Evolutionary conservation across 352 stramenopile genomes (phyloP).

Genomic region (Pythium aquatile): DNA sequence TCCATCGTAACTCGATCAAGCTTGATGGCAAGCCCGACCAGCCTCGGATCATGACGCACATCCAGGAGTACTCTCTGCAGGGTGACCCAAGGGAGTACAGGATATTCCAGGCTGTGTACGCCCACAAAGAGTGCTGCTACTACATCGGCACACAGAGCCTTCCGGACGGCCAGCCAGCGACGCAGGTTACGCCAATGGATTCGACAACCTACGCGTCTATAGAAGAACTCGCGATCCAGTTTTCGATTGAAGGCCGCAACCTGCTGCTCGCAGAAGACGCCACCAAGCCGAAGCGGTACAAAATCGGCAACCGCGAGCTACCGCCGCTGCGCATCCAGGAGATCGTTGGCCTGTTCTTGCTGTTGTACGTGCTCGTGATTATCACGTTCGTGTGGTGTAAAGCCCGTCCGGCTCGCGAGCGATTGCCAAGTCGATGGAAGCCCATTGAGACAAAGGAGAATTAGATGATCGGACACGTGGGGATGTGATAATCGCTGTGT

Average conservation of each 20-base stretch:
- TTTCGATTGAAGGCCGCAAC: slow-evolving; percentile 67
- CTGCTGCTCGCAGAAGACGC: slow-evolving; percentile 51
- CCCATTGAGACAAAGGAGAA: slow-evolving; percentile 72
- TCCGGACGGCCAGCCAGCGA: slow-evolving; percentile 60
- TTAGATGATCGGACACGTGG: slow-evolving; percentile 22
- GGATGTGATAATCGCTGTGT: not conserved
- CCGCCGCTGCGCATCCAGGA: slow-evolving; percentile 40
- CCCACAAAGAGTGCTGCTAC: slow-evolving; percentile 85
- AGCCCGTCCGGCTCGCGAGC: slow-evolving; percentile 60
- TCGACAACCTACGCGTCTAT: slow-evolving; percentile 76
- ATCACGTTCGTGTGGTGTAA: slow-evolving; percentile 81
- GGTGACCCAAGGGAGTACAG: slow-evolving; percentile 71
- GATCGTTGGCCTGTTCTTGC: slow-evolving; percentile 64
- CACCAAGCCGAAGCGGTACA: slow-evolving; percentile 16
- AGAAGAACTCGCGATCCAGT: slow-evolving; percentile 77
- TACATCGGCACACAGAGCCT: slow-evolving; percentile 78
- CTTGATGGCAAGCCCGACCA: slow-evolving; percentile 66
- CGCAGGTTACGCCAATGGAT: slow-evolving; percentile 62
- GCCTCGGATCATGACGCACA: slow-evolving; percentile 76
- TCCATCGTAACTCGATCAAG: slow-evolving; percentile 87
- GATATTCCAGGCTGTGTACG: slow-evolving; percentile 80
- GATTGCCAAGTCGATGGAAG: slow-evolving; percentile 79
- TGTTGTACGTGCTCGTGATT: slow-evolving; percentile 64
- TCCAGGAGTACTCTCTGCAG: slow-evolving; percentile 75
- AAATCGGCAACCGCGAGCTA: slow-evolving; percentile 17